phyloP scores from a whole-genome alignment of 768 basidiomycete species.

The Panus rudis region DNA sequence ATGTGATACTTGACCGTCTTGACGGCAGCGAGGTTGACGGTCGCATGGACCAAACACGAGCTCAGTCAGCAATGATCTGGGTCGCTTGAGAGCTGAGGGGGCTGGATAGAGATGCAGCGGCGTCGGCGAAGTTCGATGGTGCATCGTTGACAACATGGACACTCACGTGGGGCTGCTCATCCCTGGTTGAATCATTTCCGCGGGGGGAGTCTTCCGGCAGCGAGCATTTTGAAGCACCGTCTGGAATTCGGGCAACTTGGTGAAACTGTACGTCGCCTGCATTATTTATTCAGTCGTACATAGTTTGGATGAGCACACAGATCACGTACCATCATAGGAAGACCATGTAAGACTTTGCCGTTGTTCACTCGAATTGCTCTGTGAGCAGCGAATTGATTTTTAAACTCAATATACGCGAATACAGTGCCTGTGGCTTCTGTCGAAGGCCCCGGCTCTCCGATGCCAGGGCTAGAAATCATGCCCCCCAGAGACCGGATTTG shows the following conservation, averaged over 20 bases:
- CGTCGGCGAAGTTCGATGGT: too few relatives aligned
- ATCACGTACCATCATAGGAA: too few relatives aligned
- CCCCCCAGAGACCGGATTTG: conserved; percentile 31
- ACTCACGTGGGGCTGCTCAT: too few relatives aligned
- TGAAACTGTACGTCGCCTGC: not conserved
- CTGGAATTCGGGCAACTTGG: conserved; percentile 1
- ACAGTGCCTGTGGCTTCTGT: conserved; percentile 15
- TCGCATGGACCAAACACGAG: too few relatives aligned
- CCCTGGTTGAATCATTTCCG: not conserved
- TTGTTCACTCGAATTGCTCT: conserved; percentile 37
- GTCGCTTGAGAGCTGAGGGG: too few relatives aligned
- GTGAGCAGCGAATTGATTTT: conserved; percentile 26
- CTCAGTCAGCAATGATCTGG: too few relatives aligned
- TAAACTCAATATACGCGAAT: conserved; percentile 49
- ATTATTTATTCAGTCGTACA: conserved; percentile 26
- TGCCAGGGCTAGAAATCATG: conserved; percentile 1
- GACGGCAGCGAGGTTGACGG: not conserved
- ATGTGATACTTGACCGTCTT: not conserved
- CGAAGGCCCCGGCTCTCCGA: not conserved
- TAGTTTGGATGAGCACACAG: conserved; percentile 34
- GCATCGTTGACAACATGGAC: too few relatives aligned
- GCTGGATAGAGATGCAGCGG: too few relatives aligned
- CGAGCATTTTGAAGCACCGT: not conserved
- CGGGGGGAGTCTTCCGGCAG: not conserved
- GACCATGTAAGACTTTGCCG: too few relatives aligned